Conservation (phyloP, 2,329 filamentous ascomycete species). For the Sporothrix protearum region DNA sequence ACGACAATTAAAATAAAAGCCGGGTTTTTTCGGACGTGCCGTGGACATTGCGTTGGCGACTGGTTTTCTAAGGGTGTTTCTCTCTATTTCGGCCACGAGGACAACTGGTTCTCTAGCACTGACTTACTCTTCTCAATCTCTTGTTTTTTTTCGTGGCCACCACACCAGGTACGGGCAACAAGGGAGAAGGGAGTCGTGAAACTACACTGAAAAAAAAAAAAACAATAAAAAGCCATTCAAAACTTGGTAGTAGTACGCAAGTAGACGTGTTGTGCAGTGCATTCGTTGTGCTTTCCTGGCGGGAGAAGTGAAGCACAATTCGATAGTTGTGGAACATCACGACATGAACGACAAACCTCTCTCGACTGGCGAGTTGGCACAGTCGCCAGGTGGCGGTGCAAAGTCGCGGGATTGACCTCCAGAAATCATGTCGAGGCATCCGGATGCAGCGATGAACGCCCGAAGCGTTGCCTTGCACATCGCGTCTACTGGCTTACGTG, state of each 20-base stretch:
- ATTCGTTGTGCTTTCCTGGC: too few species aligned
- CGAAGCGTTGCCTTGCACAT: not conserved
- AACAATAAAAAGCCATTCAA: slow-evolving; percentile 9
- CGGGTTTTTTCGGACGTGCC: not conserved
- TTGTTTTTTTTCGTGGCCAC: not conserved
- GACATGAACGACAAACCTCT: not conserved
- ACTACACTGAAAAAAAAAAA: slow-evolving; percentile 16
- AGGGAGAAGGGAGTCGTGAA: not conserved
- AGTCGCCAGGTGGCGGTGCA: not conserved
- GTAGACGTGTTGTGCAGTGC: too few species aligned
- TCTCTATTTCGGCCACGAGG: slow-evolving; percentile 16
- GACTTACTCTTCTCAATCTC: not conserved
- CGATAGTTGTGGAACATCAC: too few species aligned
- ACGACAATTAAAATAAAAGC: slow-evolving; percentile 22
- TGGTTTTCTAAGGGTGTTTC: slow-evolving; percentile 12
- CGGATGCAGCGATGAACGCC: not conserved
- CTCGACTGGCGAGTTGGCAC: not conserved
- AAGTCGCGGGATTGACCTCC: not conserved
- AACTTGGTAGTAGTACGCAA: too few species aligned
- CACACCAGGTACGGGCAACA: not conserved
- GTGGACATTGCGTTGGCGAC: slow-evolving; percentile 3
- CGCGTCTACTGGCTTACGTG: not conserved
- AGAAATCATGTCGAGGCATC: not conserved
- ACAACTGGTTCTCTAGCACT: slow-evolving; percentile 11
- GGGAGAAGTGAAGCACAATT: too few species aligned